Evolutionary conservation across 2,329 filamentous ascomycete species (phyloP), one percentile per base, ranked within the genome.

Genomic region (Fusarium humuli): DNA sequence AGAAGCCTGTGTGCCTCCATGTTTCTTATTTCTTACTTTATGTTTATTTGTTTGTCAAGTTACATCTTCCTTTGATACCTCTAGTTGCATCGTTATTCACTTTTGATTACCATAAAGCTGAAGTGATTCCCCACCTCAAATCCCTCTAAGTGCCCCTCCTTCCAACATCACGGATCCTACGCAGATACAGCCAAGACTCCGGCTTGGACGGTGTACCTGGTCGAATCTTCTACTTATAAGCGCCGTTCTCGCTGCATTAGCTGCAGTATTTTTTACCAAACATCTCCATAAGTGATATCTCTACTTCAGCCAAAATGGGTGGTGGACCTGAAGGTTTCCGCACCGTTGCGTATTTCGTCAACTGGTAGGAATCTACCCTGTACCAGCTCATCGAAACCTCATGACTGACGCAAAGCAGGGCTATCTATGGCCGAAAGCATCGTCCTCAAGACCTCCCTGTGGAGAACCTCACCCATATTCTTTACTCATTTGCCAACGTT

Each of bases 401-500:
- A 34, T 37, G 34, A 41, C 49, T 59, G 53, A 49, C 9, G 13
- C 50, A 32, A 34, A 27, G 22, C 57, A 84, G 85, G 93, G 93
- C 92, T 69, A 95, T 97, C 73, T 98, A 98, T 79, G 93, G 85
- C 41, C 90, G 94, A 58, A 91, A 95, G 75, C 92, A 96, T 78
- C 87, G 90, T n/a, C 94, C 94, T 0, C 92, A 97, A 77, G 90
- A 97, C 77, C 86, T 98, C 8, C 92, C 93, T 1, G 89, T 86
- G 6, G 88, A 94, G 57, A 91, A 93, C 59, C 87, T 98, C 44
- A 98, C 94, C 0, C 95, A 98, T 77, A 82, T 98, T 7, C 88
- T 98, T 18, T 98, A 98, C 72, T 85, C 94, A 18, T 98, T 98
- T 81, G 95, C 93, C 76, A 97, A 98, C 78, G 88, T 97, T 62